Percentiles rank a stretch among this genome's conserved stretches.
phyloP scores from a whole-genome alignment of 2,329 filamentous ascomycete genomes.

The Harringtonia aguacate region DNA sequence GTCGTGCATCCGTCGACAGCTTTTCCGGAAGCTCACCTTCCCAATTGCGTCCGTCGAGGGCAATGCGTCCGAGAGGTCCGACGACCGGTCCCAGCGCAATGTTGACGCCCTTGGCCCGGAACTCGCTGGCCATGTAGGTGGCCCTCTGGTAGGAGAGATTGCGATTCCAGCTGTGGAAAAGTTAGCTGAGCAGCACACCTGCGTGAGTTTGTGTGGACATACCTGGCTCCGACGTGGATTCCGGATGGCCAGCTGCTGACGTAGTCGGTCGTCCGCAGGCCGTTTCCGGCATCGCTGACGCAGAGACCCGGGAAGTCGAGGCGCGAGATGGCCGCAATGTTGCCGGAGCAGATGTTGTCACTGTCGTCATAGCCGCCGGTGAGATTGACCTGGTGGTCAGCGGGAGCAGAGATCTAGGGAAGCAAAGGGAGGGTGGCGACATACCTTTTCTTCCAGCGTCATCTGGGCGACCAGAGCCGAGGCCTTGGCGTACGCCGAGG shows the following conservation, averaged over 20 bases:
- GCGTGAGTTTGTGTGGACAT: constrained; percentile 16
- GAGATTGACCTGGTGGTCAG: not conserved
- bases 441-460: too few species aligned
- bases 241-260: constrained; percentile 22
- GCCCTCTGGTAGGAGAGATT: constrained; percentile 57
- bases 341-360: constrained; percentile 3
- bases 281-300: constrained; percentile 30
- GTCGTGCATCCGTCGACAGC: too few species aligned
- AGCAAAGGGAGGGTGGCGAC: too few species aligned
- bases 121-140: constrained; percentile 65
- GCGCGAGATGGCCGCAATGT: constrained; percentile 11
- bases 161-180: constrained; percentile 56
- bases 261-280: constrained; percentile 27
- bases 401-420: too few species aligned
- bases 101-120: constrained; percentile 62
- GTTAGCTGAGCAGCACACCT: not conserved
- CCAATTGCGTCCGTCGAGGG: constrained; percentile 53
- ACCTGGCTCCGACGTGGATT: too few species aligned
- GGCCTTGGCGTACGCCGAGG: too few species aligned
- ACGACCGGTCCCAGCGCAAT: constrained; percentile 69
- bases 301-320: constrained; percentile 26
- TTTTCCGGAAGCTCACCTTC: constrained; percentile 22
- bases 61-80: constrained; percentile 51
- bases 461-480: too few species aligned
- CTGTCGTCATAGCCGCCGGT: not conserved